Evolutionary conservation across 345 rosid species (phyloP).

Genomic region (Cardamine resedifolia): DNA sequence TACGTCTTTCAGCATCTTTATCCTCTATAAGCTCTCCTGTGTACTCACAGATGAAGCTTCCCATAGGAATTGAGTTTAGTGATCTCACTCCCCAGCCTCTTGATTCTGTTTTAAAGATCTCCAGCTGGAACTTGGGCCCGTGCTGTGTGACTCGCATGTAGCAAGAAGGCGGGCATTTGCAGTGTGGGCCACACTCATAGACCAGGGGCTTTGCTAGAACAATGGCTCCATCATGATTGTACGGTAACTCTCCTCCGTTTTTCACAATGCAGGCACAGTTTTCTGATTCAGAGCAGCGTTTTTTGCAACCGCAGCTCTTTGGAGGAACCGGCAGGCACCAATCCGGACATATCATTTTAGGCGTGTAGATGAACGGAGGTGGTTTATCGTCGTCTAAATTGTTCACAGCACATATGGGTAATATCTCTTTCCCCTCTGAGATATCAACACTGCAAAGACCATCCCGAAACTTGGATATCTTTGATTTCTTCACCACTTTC

Average conservation of each 20-base stretch:
- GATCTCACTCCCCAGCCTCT: slow-evolving; percentile 93
- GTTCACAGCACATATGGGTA: slow-evolving; percentile 70
- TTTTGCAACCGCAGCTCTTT: slow-evolving; percentile 57
- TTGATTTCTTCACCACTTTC: slow-evolving; percentile 56
- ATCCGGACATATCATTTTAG: slow-evolving; percentile 51
- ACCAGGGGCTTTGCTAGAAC: slow-evolving; percentile 59
- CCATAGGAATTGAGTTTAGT: slow-evolving; percentile 59
- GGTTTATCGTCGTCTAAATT: slow-evolving; percentile 64
- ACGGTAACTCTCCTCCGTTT: slow-evolving; percentile 73
- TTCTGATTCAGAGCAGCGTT: slow-evolving; percentile 50
- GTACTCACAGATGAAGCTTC: slow-evolving; percentile 86
- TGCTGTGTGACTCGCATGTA: slow-evolving; percentile 65
- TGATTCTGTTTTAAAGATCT: slow-evolving; percentile 67
- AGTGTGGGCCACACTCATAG: slow-evolving; percentile 75
- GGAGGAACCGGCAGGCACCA: slow-evolving; percentile 47
- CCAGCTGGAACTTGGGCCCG: slow-evolving; percentile 68
- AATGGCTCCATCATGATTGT: slow-evolving; percentile 66
- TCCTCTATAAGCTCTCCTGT: slow-evolving; percentile 75
- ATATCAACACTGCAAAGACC: slow-evolving; percentile 61
- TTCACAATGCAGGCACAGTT: slow-evolving; percentile 53
- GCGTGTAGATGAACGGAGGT: slow-evolving; percentile 52
- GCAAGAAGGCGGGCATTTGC: slow-evolving; percentile 76
- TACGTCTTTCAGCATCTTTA: slow-evolving; percentile 60
- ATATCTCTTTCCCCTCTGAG: slow-evolving; percentile 59
- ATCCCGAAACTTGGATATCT: slow-evolving; percentile 44